Base-by-base conservation (phyloP, 352 stramenopile species). In the Globisporangium sylvaticum region DNA sequence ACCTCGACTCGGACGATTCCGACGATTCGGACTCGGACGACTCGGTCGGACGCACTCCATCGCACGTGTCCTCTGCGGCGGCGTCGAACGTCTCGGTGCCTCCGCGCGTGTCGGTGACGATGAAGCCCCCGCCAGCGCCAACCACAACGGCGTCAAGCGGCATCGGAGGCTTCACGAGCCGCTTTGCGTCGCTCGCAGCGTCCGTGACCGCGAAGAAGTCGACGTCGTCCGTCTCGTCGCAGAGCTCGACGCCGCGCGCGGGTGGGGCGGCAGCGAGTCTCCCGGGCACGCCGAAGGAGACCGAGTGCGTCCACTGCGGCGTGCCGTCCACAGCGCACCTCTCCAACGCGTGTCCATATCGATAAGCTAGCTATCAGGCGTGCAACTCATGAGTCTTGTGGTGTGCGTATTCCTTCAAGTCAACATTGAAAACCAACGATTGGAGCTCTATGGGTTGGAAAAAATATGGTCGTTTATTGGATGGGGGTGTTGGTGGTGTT, bases 161-260 rank as follows among this genome's bases (percentile, higher is more conserved):
- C 1, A 64, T 75, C 29, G 64, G 68, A 4, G 71, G 73, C 20
- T 91, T 91, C 20, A 75, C 74, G 12, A 74, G 80, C n/a, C 81
- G 83, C 18, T 89, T 91, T 62, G 80, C 81, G 2, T 89, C 84
- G 48, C 65, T 91, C 39, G 77, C 79, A 34, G 68, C 72, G 3
- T 78, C 76, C 4, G 73, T 88, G 57, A 77, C 88, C 64, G 79
- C 86, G 32, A 88, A 84, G 62, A 87, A 79, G 65, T 64, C 73
- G 39, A 70, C 58, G 6, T 63, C 65, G 48, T 42, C 60, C 65
- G 15, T 63, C 24, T 65, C 59, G 44, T 65, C 59, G 59, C 59
- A 65, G 59, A 65, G 59, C 59, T 60, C 74, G 18, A 78, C 77
- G n/a, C 71, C 71, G 37, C 64, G 70, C 1, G 66, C 73, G 6